Conservation (phyloP, 1,139 yeast genomes). For the Scheffersomyces titani region DNA sequence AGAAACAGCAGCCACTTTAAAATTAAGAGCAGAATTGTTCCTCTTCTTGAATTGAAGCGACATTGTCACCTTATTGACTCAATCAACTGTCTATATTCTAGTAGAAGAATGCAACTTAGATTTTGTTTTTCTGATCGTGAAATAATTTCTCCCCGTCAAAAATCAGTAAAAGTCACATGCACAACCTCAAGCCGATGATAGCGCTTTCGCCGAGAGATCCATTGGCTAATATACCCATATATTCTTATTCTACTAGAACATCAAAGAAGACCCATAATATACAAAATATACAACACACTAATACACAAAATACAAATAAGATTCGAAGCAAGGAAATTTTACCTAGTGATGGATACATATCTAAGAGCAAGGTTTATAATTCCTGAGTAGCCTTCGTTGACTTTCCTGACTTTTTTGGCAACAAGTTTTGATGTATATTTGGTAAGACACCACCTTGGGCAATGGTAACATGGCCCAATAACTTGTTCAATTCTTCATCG, state of each 20-base stretch:
- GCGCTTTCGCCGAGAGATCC: neutral
- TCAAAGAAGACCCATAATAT: neutral
- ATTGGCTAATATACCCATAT: neutral
- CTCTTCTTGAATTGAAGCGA: constrained; percentile 12
- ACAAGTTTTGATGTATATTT: constrained; percentile 23
- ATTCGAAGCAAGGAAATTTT: neutral
- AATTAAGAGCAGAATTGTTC: constrained; percentile 7
- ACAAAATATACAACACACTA: neutral
- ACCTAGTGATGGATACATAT: neutral
- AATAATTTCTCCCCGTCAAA: neutral
- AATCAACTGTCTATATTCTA: neutral
- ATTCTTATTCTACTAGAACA: neutral
- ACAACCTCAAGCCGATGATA: neutral
- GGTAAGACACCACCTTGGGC: constrained; percentile 28
- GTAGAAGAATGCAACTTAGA: neutral
- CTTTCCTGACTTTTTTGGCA: constrained; percentile 21
- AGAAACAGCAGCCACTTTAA: constrained; percentile 27
- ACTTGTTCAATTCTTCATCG: constrained; percentile 94
- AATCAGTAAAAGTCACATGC: neutral
- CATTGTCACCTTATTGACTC: constrained; percentile 5
- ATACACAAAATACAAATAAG: neutral
- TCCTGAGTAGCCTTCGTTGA: constrained; percentile 20
- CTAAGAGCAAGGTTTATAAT: constrained; percentile 10
- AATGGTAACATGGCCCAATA: constrained; percentile 47
- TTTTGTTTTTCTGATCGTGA: neutral